Evolutionary conservation across 805 yeast species (phyloP).

Genomic region (Suhomyces sp.): DNA sequence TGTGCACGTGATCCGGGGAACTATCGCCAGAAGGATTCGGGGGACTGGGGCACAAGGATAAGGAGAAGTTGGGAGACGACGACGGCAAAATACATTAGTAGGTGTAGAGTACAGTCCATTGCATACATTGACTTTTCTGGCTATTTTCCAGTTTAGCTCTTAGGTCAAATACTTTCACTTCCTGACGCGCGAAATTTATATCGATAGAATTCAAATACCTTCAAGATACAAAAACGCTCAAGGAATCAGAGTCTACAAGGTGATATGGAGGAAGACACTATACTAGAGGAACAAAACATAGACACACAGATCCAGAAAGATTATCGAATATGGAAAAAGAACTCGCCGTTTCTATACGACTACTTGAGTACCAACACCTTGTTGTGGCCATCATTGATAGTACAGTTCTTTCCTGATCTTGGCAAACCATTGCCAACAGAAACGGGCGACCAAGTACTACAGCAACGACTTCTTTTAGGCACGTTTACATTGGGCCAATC

Average conservation of each 20-base stretch:
- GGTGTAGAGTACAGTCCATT: not conserved
- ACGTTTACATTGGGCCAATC: slow-evolving; percentile 61
- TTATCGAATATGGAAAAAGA: slow-evolving; percentile 61
- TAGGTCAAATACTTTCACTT: not conserved
- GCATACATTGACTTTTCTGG: too few species aligned
- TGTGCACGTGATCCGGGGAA: not conserved
- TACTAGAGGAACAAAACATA: slow-evolving; percentile 13
- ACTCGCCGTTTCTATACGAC: slow-evolving; percentile 54
- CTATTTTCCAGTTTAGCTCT: too few species aligned
- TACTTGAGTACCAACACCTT: slow-evolving; percentile 50
- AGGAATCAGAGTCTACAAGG: not conserved
- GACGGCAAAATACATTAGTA: not conserved
- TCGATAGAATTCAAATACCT: too few species aligned
- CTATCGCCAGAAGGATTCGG: not conserved
- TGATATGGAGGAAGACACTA: slow-evolving; percentile 3
- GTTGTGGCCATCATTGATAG: slow-evolving; percentile 63
- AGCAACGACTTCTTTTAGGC: slow-evolving; percentile 53
- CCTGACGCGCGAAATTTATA: not conserved
- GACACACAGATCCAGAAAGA: slow-evolving; percentile 33
- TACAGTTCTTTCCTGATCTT: slow-evolving; percentile 63
- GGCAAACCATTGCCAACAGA: not conserved
- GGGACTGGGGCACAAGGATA: not conserved
- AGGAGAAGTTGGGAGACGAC: not conserved
- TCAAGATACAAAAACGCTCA: not conserved
- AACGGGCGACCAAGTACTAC: slow-evolving; percentile 6